These are phyloP conservation scores for Flaveria ramosissima DNA, from an alignment of 129 eudicot species.

Conservation along the genomic window DNA sequence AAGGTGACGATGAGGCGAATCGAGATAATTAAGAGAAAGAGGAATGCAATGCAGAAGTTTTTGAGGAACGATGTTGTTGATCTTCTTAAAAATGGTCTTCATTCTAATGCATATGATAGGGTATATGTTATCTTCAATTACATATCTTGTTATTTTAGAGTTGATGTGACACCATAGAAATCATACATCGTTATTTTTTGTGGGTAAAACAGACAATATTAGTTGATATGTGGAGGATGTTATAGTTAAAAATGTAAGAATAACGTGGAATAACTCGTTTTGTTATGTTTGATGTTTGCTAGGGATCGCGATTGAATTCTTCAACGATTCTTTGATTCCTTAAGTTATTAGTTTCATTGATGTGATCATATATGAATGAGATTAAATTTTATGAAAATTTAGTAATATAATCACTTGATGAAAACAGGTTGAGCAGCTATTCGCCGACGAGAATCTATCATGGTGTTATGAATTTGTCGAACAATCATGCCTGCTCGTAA, in stretches of 20 bases:
- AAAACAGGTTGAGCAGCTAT: conserved; percentile 81
- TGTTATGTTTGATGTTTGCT: no score
- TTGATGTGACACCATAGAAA: no score
- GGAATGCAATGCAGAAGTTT: conserved; percentile 72
- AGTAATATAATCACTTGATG: background rate
- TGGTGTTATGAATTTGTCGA: conserved; percentile 73
- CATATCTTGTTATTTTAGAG: no score
- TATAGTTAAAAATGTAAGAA: no score
- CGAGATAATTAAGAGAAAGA: conserved; percentile 60
- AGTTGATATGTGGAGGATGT: background rate
- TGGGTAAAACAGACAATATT: background rate
- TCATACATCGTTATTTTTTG: background rate
- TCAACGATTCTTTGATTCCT: no score
- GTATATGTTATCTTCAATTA: conserved; percentile 32
- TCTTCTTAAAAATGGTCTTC: conserved; percentile 64
- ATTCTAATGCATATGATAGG: conserved; percentile 73
- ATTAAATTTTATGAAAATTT: background rate
- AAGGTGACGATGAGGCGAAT: conserved; percentile 56
- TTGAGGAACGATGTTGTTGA: conserved; percentile 77
- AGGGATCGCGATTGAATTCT: no score
- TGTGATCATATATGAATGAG: background rate
- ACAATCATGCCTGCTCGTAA: conserved; percentile 46
- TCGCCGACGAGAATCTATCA: conserved; percentile 57
- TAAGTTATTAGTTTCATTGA: background rate
- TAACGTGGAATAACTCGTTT: background rate